Percentiles rank a stretch among this genome's conserved stretches.
phyloP scores from a whole-genome alignment of 2,329 filamentous ascomycete species.

The Pseudocercospora fijiensis region DNA sequence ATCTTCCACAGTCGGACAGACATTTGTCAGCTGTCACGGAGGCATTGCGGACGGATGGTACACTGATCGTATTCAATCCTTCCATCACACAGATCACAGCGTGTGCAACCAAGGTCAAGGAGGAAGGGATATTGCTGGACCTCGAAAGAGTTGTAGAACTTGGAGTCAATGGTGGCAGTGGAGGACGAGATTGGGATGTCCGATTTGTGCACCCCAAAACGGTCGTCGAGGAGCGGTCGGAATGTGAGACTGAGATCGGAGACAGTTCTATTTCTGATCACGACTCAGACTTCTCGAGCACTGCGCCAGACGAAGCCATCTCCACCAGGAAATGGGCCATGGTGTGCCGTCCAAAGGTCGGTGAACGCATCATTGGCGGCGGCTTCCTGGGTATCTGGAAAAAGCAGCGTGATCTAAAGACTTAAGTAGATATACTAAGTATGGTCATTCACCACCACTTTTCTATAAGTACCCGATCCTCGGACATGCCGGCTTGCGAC shows the following conservation, averaged over 20 bases:
- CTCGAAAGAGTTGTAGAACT: conserved; percentile 63
- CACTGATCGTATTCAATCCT: conserved; percentile 70
- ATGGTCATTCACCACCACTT: conserved; percentile 50
- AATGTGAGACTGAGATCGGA: conserved; percentile 4
- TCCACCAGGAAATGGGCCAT: conserved; percentile 21
- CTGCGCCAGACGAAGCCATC: not conserved
- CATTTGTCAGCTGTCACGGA: conserved; percentile 53
- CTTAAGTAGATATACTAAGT: not conserved
- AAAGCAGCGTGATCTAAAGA: conserved; percentile 34
- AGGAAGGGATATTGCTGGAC: conserved; percentile 56
- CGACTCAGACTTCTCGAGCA: not conserved
- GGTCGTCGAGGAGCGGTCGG: conserved; percentile 3
- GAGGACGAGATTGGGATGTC: conserved; percentile 64
- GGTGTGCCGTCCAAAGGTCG: conserved; percentile 44
- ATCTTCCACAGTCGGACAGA: conserved; percentile 64
- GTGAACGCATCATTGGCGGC: conserved; percentile 40
- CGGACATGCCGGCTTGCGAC: conserved; percentile 41
- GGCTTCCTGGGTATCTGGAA: conserved; percentile 42
- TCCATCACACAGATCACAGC: conserved; percentile 75
- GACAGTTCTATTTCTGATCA: conserved; percentile 6
- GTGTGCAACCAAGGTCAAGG: conserved; percentile 57
- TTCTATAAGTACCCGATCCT: conserved; percentile 48
- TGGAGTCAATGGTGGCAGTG: conserved; percentile 49
- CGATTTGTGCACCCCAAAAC: conserved; percentile 48
- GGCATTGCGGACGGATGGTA: conserved; percentile 64